These are phyloP conservation scores for Escovopsis sp. DNA, from an alignment of 2,329 filamentous ascomycete species.

Conservation along the genomic window DNA sequence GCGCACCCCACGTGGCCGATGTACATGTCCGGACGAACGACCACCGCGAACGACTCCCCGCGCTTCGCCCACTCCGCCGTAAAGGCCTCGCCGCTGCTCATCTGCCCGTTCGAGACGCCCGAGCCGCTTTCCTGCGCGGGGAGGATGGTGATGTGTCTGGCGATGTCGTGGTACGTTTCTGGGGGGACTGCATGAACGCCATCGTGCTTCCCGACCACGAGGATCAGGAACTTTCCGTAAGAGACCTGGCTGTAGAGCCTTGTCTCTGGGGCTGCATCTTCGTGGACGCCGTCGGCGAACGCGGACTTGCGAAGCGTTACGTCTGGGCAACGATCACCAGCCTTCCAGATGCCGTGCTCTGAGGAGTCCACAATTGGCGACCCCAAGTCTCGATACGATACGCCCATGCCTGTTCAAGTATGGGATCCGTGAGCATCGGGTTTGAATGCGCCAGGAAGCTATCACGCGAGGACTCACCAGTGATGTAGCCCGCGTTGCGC, in stretches of 20 bases:
- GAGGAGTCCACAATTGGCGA: conserved; percentile 22
- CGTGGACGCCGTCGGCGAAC: not conserved
- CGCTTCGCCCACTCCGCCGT: conserved; percentile 15
- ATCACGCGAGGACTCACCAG: conserved; percentile 16
- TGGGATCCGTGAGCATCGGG: not conserved
- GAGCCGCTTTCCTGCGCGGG: not conserved
- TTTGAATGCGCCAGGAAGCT: not conserved
- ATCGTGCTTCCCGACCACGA: conserved; percentile 8
- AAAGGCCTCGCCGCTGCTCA: conserved; percentile 9
- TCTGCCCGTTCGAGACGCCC: not conserved
- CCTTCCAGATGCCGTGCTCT: conserved; percentile 21
- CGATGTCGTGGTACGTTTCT: not conserved
- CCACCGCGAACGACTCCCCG: conserved; percentile 15
- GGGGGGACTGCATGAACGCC: not conserved
- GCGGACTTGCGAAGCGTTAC: conserved; percentile 12
- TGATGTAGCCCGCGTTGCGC: conserved; percentile 33
- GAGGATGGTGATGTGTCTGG: conserved; percentile 4
- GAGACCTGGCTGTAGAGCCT: conserved; percentile 18
- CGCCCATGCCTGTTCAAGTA: conserved; percentile 21
- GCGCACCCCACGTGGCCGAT: conserved; percentile 20
- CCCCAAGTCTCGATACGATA: conserved; percentile 21
- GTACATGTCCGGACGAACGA: conserved; percentile 27
- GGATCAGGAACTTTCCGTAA: conserved; percentile 19
- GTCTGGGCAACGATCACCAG: conserved; percentile 24
- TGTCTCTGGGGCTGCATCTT: conserved; percentile 4